Evolutionary conservation across 2,329 filamentous ascomycete species (phyloP).

Genomic region (Colletotrichum siamense): DNA sequence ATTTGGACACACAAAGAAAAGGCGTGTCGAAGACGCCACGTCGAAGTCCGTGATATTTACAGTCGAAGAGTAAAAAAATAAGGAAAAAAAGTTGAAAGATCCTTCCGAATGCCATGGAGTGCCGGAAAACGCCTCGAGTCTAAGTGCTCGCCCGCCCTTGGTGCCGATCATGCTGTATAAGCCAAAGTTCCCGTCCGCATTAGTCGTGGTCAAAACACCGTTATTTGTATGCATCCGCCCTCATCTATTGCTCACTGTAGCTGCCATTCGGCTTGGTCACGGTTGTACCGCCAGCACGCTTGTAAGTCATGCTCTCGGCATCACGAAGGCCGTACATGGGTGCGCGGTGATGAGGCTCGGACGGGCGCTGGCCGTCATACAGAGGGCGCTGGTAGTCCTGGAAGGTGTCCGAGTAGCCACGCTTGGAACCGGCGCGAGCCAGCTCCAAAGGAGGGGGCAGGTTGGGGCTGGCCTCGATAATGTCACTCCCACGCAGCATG

Average conservation of each 20-base stretch:
- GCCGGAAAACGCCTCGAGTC: not conserved
- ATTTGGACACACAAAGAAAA: not conserved
- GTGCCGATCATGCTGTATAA: not conserved
- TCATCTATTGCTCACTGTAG: not conserved
- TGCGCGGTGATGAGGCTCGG: slow-evolving; percentile 36
- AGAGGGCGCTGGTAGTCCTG: slow-evolving; percentile 29
- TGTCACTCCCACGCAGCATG: not conserved
- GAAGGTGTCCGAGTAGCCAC: slow-evolving; percentile 20
- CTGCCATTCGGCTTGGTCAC: not conserved
- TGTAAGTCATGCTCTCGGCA: slow-evolving; percentile 28
- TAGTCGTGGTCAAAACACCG: not conserved
- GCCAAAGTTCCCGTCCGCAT: not conserved
- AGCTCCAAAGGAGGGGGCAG: not conserved
- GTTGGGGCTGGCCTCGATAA: slow-evolving; percentile 12
- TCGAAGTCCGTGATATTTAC: not conserved
- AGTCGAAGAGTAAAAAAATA: not conserved
- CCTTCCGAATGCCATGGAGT: not conserved
- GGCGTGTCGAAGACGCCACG: not conserved
- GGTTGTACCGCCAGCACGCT: slow-evolving; percentile 38
- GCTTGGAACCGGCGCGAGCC: slow-evolving; percentile 20
- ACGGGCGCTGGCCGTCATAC: slow-evolving; percentile 42
- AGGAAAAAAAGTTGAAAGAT: not conserved
- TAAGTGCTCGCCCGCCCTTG: not conserved
- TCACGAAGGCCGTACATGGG: not conserved
- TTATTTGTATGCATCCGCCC: not conserved